Conservation (phyloP, 805 yeast species). For the Metschnikowia drakensbergensis region DNA sequence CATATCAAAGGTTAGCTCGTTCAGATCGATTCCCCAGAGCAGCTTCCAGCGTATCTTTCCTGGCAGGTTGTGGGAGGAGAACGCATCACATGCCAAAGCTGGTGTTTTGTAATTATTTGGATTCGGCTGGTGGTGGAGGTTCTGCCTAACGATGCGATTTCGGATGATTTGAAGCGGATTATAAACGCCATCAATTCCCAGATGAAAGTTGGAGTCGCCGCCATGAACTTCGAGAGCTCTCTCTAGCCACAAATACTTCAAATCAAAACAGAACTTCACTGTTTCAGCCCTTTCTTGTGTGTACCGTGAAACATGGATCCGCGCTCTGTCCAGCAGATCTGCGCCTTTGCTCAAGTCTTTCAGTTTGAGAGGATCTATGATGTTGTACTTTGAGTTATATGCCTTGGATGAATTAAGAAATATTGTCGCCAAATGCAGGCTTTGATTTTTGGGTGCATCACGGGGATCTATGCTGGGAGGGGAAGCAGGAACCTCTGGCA, state of each 20-base stretch:
- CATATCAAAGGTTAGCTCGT: constrained; percentile 54
- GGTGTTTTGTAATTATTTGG: constrained; percentile 30
- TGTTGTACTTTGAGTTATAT: constrained; percentile 13
- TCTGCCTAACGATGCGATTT: constrained; percentile 57
- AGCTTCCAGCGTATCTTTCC: constrained; percentile 37
- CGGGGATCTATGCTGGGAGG: neutral
- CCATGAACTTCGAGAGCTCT: constrained; percentile 31
- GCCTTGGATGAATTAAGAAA: constrained; percentile 12
- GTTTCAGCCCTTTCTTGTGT: constrained; percentile 47
- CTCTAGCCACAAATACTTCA: constrained; percentile 48
- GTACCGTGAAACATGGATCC: constrained; percentile 26
- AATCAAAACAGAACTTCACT: constrained; percentile 45
- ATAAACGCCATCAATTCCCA: constrained; percentile 62
- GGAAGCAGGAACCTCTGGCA: constrained; percentile 4
- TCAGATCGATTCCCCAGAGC: constrained; percentile 62
- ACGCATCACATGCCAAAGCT: constrained; percentile 64
- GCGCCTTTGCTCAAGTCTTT: constrained; percentile 2
- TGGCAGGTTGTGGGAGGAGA: constrained; percentile 36
- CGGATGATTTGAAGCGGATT: constrained; percentile 83
- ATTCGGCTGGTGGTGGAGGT: constrained; percentile 43
- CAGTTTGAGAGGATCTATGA: constrained; percentile 11
- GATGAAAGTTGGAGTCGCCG: constrained; percentile 25
- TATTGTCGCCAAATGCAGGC: constrained; percentile 16
- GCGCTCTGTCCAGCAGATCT: constrained; percentile 9
- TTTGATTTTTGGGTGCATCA: constrained; percentile 1